Base-by-base conservation (phyloP, 129 eudicot species). In the Lonicera japonica region DNA sequence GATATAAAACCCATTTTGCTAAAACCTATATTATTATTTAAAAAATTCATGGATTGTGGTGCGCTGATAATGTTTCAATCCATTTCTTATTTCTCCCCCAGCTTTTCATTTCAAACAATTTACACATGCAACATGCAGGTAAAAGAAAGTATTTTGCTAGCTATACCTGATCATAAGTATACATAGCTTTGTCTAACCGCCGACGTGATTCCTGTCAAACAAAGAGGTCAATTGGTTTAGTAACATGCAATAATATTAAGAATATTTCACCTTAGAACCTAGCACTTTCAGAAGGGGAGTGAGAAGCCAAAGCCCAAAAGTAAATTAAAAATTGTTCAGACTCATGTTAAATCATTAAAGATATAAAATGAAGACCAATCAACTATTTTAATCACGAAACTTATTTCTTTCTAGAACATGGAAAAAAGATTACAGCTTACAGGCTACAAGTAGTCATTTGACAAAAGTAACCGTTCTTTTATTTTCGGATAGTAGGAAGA, bases 81-180 rank as follows among this genome's bases (percentile, higher is more conserved):
- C 13, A 43, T 43, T 43, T 43, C 50, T 43, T 14, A 14, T 43
- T 43, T 43, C 50, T 4, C 50, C 13, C 1, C 13, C 50, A 43
- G 8, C 50, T 43, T 43, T 43, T 38, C 43, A 43, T 43, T 43
- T 43, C 50, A 43, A 43, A 43, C 16, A 43, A 10, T 43, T 43
- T 3, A 43, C 11, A 56, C 36, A 20, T 41, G n/a, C n/a, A n/a
- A n/a, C n/a, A 70, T 16, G 23, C 39, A 50, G 24, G 55, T 24
- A 21, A 56, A 6, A 45, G 14, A 56, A n/a, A 21, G 59, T 54
- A 11, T 36, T 15, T 56, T 12, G 9, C 9, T 14, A 23, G 52
- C 29, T 20, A 38, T 75, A 92, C 98, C 91, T 92, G 96, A 72
- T 88, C 96, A 85, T 92, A 92, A n/a, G 83, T 70, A 73, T 78